Evolutionary conservation across 768 basidiomycete genomes (phyloP).

Genomic region (Tylopilus subfusipes): DNA sequence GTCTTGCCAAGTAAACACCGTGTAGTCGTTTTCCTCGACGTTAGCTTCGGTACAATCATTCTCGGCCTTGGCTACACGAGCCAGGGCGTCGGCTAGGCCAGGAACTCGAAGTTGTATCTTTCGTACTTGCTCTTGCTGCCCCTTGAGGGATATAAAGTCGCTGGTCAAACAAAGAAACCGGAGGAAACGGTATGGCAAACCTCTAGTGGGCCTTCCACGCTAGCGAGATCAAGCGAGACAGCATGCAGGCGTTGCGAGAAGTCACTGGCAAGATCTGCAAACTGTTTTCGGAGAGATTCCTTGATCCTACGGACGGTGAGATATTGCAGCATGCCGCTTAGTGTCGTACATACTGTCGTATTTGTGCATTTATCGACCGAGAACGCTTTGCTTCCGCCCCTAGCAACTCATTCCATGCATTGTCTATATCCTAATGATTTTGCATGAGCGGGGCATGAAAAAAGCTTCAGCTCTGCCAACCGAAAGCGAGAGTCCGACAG

Average conservation of each 20-base stretch:
- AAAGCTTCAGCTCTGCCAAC: slow-evolving; percentile 32
- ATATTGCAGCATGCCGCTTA: neutral
- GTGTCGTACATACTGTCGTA: slow-evolving; percentile 65
- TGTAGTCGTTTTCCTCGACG: slow-evolving; percentile 96
- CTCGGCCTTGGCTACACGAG: slow-evolving; percentile 60
- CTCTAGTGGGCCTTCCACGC: slow-evolving; percentile 74
- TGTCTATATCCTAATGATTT: slow-evolving; percentile 60
- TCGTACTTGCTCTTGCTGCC: slow-evolving; percentile 68
- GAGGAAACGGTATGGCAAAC: slow-evolving; percentile 33
- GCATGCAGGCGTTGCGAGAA: slow-evolving; percentile 65
- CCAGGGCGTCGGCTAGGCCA: slow-evolving; percentile 54
- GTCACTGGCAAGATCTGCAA: slow-evolving; percentile 72
- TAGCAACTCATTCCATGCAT: slow-evolving; percentile 70
- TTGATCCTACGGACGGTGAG: slow-evolving; percentile 60
- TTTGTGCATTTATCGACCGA: slow-evolving; percentile 82
- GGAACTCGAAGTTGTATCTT: slow-evolving; percentile 67
- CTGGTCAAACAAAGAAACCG: slow-evolving; percentile 9
- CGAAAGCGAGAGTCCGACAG: slow-evolving; percentile 58
- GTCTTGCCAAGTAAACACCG: slow-evolving; percentile 84
- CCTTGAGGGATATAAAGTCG: slow-evolving; percentile 37
- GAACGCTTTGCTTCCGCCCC: slow-evolving; percentile 74
- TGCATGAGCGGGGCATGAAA: slow-evolving; percentile 7
- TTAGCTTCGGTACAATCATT: slow-evolving; percentile 80
- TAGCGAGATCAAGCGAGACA: slow-evolving; percentile 69
- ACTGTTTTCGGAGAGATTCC: slow-evolving; percentile 70